phyloP scores from a whole-genome alignment of 2,329 filamentous ascomycete genomes.

The Leptographium galeiforme region DNA sequence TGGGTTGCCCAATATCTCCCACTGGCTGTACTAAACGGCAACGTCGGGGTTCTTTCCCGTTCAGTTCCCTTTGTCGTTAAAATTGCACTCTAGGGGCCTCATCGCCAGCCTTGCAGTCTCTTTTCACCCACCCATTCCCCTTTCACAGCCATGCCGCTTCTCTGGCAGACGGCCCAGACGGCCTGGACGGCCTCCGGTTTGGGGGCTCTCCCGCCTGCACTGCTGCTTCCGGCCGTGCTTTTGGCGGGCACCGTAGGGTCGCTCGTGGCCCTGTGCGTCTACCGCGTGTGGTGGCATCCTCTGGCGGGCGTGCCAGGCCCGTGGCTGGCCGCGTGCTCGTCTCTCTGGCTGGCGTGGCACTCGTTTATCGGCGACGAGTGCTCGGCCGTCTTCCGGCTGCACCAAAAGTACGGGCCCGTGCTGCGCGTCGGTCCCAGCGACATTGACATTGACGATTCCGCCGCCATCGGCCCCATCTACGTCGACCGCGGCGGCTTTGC shows the following conservation, averaged over 20 bases:
- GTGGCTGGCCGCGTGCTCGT: constrained; percentile 14
- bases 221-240: neutral
- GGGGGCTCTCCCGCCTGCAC: neutral
- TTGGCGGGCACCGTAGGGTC: neutral
- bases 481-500: constrained; percentile 6
- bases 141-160: neutral
- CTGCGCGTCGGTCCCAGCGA: constrained; percentile 8
- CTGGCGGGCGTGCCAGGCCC: constrained; percentile 20
- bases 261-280: constrained; percentile 10
- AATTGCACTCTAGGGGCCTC: constrained; percentile 1
- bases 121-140: constrained; percentile 2
- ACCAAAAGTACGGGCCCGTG: constrained; percentile 9
- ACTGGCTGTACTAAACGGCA: too few species aligned
- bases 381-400: constrained; percentile 3
- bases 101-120: constrained; percentile 33
- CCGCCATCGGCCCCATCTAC: constrained; percentile 6
- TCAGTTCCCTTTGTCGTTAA: constrained; percentile 15
- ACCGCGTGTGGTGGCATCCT: constrained; percentile 26
- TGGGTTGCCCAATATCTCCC: too few species aligned
- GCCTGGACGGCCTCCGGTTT: neutral
- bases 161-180: neutral
- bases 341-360: constrained; percentile 7
- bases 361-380: constrained; percentile 6
- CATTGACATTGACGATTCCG: constrained; percentile 4
- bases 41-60: constrained; percentile 28